Evolutionary conservation across 2,329 filamentous ascomycete species (phyloP), one percentile per base, ranked within the genome.

Genomic region (Colletotrichum nymphaeae): DNA sequence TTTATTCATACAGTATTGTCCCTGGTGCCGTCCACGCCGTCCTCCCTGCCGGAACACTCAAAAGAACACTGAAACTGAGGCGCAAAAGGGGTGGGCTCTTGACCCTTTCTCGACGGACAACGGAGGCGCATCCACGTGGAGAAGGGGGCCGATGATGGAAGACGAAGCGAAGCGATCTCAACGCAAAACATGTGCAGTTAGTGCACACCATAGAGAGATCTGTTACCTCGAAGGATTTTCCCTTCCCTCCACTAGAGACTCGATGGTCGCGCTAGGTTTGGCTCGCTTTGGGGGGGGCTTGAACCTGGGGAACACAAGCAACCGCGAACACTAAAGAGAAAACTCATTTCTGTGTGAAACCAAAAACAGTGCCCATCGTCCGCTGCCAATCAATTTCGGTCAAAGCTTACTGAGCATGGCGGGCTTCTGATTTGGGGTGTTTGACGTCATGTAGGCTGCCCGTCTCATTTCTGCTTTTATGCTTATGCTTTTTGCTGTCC

Each of bases 391-490:
- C 28, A 72, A 60, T 72, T 58, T 63, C 55, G 58, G 63, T 70
- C 53, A 22, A 37, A 58, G 57, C 46, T 2, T 32, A 42, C 37
- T 42, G 37, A 42, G 37, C 5, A 69, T 5, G 59, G 35, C 37
- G 37, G 37, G 19, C 42, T 14, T 73, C 60, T 60, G 55, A 56
- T 65, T 70, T 56, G 60, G 42, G 4, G 37, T 12, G 14, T 46
- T 46, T 73, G 67, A 73, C 70, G 67, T 70, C 67, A 70, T 70
- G 67, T 32, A 37, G 22, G 22, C 35, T 14, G 26, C 46, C 57
- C 53, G 60, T 60, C 59, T 70, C 67, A 73, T 73, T 70, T 73
- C 60, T 65, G 60, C 42, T 46, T 26, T 65, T 73, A 62, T 73
- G 60, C 67, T 70, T 73, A 70, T 42, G 46, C 60, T 30, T 52